Percentiles rank a stretch among this genome's conserved stretches.
Conservation (phyloP, 805 yeast genomes). For the Ogataea trehaloabstinens region DNA sequence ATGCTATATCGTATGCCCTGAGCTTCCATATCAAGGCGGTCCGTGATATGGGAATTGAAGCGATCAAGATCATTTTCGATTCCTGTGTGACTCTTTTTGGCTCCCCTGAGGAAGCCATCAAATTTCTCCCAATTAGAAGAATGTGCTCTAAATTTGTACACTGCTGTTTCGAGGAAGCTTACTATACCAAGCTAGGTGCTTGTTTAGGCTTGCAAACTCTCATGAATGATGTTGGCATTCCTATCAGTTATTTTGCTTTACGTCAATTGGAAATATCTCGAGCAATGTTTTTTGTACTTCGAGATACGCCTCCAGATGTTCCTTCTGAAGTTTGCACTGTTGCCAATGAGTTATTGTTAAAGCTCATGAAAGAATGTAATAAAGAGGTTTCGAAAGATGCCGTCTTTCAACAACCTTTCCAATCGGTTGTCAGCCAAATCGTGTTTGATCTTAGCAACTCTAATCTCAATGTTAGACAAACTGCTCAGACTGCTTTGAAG, state of each 20-base stretch:
- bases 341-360: conserved; percentile 66
- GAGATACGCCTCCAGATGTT: conserved; percentile 87
- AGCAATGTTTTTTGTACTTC: conserved; percentile 82
- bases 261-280: conserved; percentile 83
- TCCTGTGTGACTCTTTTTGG: conserved; percentile 71
- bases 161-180: conserved; percentile 85
- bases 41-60: conserved; percentile 65
- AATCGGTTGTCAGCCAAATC: conserved; percentile 79
- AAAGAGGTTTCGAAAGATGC: conserved; percentile 57
- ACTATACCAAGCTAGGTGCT: conserved; percentile 85
- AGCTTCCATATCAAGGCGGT: conserved; percentile 74
- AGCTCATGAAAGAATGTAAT: conserved; percentile 66
- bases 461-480: conserved; percentile 74
- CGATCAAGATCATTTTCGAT: conserved; percentile 59
- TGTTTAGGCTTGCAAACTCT: conserved; percentile 76
- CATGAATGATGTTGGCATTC: conserved; percentile 64
- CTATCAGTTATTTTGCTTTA: conserved; percentile 68
- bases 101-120: conserved; percentile 57
- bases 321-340: conserved; percentile 73
- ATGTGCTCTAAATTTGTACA: conserved; percentile 84
- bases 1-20: conserved; percentile 75
- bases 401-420: conserved; percentile 68
- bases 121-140: conserved; percentile 72
- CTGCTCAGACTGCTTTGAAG: conserved; percentile 69
- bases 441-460: conserved; percentile 93